Base-by-base conservation (phyloP, 2,329 filamentous ascomycete species). In the Lasiodiplodia theobromae region DNA sequence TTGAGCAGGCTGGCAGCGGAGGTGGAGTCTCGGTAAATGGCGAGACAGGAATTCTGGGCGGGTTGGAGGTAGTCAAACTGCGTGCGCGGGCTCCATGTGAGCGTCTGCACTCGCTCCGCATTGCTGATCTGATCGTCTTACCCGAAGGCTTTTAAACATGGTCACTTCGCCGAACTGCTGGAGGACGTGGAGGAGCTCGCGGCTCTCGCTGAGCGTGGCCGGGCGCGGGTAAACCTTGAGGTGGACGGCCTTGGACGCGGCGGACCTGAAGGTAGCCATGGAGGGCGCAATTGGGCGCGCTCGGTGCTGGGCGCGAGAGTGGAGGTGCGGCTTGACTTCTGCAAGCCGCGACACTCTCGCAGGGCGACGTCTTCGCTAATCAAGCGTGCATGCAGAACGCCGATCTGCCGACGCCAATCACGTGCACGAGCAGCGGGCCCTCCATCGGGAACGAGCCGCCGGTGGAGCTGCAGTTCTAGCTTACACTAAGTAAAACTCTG, bases 131-230 rank as follows among this genome's bases (percentile, higher is more conserved):
- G 60, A 64, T 64, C 60, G 23, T 72, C 76, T 16, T 67, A 81
- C 80, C 65, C 76, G 79, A 52, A 86, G 77, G 71, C 79, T 79
- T 71, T 81, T 81, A 76, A 80, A 86, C 71, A 81, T 80, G 70
- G 80, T 80, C 54, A 86, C 77, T 63, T 85, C 82, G 49, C 84
- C 84, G 70, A 84, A 86, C 65, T 79, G 77, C 70, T 83, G 81
- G 66, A 86, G 74, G 65, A 86, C 74, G 47, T 81, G 79, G 52
- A 84, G 74, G 51, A 86, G 80, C 71, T 85, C 81, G 56, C 84
- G 80, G 67, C 82, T 84, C 68, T 86, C 84, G n/a, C 78, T 79
- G 31, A 86, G 72, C 70, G 81, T 82, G 28, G 81, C 76, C 0
- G 83, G 82, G 0, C 82, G 81, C 4, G 84, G 84, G 21, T 79